These are phyloP conservation scores for Gnaphalium uliginosum DNA, from an alignment of 129 eudicot species.

Conservation along the genomic window DNA sequence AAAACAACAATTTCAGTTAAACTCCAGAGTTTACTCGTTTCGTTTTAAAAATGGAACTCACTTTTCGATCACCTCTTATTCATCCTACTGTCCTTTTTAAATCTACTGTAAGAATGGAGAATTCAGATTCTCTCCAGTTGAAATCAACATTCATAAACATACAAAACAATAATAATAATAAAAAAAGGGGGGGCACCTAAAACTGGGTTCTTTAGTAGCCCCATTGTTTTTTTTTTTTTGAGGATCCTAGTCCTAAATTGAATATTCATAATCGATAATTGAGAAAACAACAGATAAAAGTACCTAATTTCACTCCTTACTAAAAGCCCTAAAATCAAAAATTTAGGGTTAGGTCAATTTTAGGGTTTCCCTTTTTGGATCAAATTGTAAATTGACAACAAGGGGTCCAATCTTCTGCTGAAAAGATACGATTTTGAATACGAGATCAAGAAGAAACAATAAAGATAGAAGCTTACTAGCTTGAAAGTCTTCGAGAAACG, in stretches of 20 bases:
- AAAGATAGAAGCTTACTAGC: slow-evolving; percentile 53
- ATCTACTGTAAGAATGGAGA: not conserved
- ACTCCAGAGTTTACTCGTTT: not conserved
- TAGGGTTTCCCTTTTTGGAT: slow-evolving; percentile 1
- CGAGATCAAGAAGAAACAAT: not conserved
- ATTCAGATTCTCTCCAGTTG: not conserved
- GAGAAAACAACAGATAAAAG: not conserved
- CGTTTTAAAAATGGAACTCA: no score
- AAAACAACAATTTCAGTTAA: not conserved
- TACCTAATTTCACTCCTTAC: not conserved
- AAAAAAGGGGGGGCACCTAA: no score
- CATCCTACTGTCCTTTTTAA: no score
- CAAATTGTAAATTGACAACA: slow-evolving; percentile 5
- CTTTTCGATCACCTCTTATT: not conserved
- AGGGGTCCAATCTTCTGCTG: not conserved
- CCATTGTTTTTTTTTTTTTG: not conserved
- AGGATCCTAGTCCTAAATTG: not conserved
- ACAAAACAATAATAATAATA: no score
- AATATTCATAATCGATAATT: not conserved
- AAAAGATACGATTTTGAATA: not conserved
- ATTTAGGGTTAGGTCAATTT: slow-evolving; percentile 24
- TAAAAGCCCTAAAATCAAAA: slow-evolving; percentile 25
- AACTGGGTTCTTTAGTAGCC: no score
- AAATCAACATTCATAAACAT: not conserved
- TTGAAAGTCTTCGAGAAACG: slow-evolving; percentile 82